A percentile compares a stretch with the other conserved stretches of the same genome.
phyloP scores from a whole-genome alignment of 345 rosid genomes.

The Dovyalis caffra region DNA sequence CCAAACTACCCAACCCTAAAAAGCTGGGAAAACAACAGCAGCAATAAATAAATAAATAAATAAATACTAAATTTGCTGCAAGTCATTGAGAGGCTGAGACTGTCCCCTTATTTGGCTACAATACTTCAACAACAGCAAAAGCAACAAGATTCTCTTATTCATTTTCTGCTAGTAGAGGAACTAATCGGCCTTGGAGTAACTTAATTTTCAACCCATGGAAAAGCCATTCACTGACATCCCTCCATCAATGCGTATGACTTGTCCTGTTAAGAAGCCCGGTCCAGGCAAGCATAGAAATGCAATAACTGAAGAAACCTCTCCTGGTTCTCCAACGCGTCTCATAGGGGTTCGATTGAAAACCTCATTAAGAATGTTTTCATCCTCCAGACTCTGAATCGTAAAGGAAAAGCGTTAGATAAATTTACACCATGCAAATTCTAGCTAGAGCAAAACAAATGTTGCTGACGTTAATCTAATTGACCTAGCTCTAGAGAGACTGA shows the following conservation, averaged over 20 bases:
- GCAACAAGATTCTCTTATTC: neutral
- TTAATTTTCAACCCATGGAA: neutral
- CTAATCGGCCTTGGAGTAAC: neutral
- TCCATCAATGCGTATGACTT: neutral
- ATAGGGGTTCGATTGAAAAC: neutral
- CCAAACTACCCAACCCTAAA: no score
- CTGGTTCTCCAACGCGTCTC: neutral
- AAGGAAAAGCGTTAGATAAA: neutral
- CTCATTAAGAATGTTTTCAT: neutral
- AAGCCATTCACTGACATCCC: conserved; percentile 1
- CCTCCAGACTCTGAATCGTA: neutral
- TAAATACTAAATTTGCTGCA: no score
- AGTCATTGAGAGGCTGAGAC: neutral
- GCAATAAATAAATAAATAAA: no score
- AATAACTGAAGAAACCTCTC: neutral
- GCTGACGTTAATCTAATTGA: no score
- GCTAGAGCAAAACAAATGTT: no score
- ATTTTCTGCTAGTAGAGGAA: neutral
- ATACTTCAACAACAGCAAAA: neutral
- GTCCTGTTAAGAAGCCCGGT: neutral
- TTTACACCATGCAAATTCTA: no score
- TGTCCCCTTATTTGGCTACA: neutral
- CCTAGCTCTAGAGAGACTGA: no score
- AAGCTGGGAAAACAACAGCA: no score
- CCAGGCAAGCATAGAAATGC: conserved; percentile 1